These are phyloP conservation scores for Apocynum venetum DNA, from an alignment of 257 asterid species.

Conservation along the genomic window DNA sequence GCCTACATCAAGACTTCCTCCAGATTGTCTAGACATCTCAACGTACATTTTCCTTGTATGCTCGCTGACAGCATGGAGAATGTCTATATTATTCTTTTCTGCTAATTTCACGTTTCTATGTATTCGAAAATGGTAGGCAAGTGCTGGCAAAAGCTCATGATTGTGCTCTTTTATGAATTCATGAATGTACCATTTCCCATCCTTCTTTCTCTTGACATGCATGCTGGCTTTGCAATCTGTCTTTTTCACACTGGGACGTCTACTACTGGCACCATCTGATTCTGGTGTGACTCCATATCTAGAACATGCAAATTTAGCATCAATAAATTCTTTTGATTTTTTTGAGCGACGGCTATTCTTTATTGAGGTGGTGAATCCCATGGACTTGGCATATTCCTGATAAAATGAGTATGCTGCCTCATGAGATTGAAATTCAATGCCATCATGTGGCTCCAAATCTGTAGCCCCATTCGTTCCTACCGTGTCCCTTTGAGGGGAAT, in stretches of 20 bases:
- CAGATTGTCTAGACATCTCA: slow-evolving; percentile 83
- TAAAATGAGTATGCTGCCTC: slow-evolving; percentile 88
- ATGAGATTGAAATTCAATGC: slow-evolving; percentile 83
- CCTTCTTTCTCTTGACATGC: slow-evolving; percentile 90
- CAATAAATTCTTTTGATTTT: slow-evolving; percentile 91
- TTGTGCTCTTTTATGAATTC: slow-evolving; percentile 88
- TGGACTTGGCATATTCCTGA: slow-evolving; percentile 94
- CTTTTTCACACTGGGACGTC: slow-evolving; percentile 78
- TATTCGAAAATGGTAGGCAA: slow-evolving; percentile 92
- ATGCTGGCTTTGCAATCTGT: slow-evolving; percentile 96
- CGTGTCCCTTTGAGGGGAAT: slow-evolving; percentile 34
- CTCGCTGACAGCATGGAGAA: slow-evolving; percentile 90
- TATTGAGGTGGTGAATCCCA: slow-evolving; percentile 98
- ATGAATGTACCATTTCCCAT: slow-evolving; percentile 90
- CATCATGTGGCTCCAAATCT: slow-evolving; percentile 70
- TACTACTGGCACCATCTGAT: slow-evolving; percentile 61
- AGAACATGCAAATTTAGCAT: slow-evolving; percentile 93
- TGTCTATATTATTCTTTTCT: slow-evolving; percentile 85
- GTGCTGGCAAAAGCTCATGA: slow-evolving; percentile 94
- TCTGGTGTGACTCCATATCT: slow-evolving; percentile 94
- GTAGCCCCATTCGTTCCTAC: slow-evolving; percentile 46
- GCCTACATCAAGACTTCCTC: slow-evolving; percentile 37
- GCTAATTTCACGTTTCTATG: slow-evolving; percentile 82
- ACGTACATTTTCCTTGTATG: slow-evolving; percentile 92
- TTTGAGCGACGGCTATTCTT: slow-evolving; percentile 96